Evolutionary conservation across 2,329 filamentous ascomycete species (phyloP), one percentile per base, ranked within the genome.

Genomic region (Hymenoscyphus repandus): DNA sequence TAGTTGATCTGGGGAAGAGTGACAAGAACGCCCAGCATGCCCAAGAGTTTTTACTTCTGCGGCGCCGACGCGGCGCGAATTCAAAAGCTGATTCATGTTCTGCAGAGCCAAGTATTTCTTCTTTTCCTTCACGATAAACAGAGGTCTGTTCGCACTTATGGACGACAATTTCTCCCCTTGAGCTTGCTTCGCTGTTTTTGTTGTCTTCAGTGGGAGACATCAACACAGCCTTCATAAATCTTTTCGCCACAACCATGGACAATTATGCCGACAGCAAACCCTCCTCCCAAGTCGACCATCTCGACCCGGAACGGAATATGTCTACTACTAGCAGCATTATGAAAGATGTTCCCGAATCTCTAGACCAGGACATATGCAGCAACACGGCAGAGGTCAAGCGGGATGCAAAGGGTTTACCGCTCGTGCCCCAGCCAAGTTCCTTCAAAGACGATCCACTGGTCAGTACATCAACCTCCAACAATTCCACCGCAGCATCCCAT

Each of bases 371-470:
- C 30, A n/a, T 27, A 27, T 27, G 15, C 40, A 43, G 32, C 17
- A 27, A 43, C 22, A 15, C 40, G 22, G 22, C 40, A 30, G 40
- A 43, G 10, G 17, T 22, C 22, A 43, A 33, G 42, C 42, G 42
- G 10, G 39, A 37, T 44, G 38, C 32, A 27, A 43, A 51, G 13
- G 44, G 30, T 15, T 43, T 64, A 11, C 62, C 62, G 30, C 57
- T 64, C 32, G 60, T 62, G 13, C 62, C 62, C 13, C 62, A 64
- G 44, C 62, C 62, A 17, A 64, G 61, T 55, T 46, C 48, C 50
- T 64, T 64, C 52, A 60, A 60, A 39, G 62, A 64, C 41, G 62
- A 64, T 55, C 62, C 62, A 43, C 47, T 64, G 57, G 62, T 64
- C 33, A 55, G 56, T 56, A 45, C 32, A 33, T 47, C 33, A 22